A percentile compares a stretch with the other conserved stretches of the same genome.
phyloP scores from a whole-genome alignment of 805 yeast species.

The Metschnikowia lochheadii region DNA sequence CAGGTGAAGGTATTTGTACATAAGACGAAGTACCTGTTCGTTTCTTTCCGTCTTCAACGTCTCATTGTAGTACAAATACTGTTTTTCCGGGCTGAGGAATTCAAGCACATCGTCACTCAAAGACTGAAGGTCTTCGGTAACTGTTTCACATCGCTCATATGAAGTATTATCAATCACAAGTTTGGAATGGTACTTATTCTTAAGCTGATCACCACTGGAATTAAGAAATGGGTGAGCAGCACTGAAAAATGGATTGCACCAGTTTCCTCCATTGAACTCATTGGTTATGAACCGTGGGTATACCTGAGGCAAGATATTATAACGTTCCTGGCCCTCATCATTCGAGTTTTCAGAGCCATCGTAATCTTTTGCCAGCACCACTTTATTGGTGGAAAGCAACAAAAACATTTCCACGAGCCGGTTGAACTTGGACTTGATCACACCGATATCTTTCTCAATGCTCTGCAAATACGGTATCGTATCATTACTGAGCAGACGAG shows the following conservation, averaged over 20 bases:
- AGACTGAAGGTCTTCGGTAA: slow-evolving; percentile 34
- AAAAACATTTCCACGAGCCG: slow-evolving; percentile 27
- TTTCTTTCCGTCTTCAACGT: slow-evolving; percentile 41
- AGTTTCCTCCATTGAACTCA: slow-evolving; percentile 73
- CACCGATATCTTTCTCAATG: slow-evolving; percentile 37
- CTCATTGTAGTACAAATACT: slow-evolving; percentile 34
- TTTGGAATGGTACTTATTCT: slow-evolving; percentile 40
- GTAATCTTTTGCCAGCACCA: slow-evolving; percentile 31
- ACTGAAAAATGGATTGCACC: slow-evolving; percentile 65
- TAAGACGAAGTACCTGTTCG: slow-evolving; percentile 47
- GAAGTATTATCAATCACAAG: slow-evolving; percentile 50
- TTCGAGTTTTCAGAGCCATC: slow-evolving; percentile 37
- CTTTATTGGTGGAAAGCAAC: slow-evolving; percentile 32
- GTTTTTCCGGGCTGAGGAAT: slow-evolving; percentile 34
- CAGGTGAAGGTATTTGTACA: slow-evolving; percentile 50
- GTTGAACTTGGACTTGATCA: slow-evolving; percentile 30
- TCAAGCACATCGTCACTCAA: slow-evolving; percentile 41
- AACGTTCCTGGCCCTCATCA: slow-evolving; percentile 32
- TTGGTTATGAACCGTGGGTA: slow-evolving; percentile 66
- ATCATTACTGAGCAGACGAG: slow-evolving; percentile 7
- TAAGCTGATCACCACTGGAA: slow-evolving; percentile 41
- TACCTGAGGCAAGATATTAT: slow-evolving; percentile 52
- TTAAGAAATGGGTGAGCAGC: slow-evolving; percentile 34
- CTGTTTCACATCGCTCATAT: slow-evolving; percentile 32
- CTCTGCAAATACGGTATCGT: slow-evolving; percentile 31